These are phyloP conservation scores for Diaporthe nobilis DNA, from an alignment of 2,329 filamentous ascomycete species.

Conservation along the genomic window DNA sequence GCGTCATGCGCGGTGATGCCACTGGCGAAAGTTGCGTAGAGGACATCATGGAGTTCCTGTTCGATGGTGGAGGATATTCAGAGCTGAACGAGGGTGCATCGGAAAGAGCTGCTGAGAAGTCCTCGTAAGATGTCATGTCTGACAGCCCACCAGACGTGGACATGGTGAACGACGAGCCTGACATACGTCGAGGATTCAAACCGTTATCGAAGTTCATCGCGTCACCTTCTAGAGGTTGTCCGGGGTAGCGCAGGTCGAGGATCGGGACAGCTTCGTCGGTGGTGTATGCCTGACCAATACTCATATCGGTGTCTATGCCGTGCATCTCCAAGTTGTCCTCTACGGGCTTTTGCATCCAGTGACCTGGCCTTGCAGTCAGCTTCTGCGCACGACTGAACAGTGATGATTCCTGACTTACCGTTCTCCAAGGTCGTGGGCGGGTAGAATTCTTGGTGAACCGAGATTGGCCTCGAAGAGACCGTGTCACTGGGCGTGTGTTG, in stretches of 20 bases:
- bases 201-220: conserved; percentile 64
- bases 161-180: conserved; percentile 81
- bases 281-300: conserved; percentile 74
- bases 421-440: conserved; percentile 64
- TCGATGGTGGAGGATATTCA: conserved; percentile 77
- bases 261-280: conserved; percentile 75
- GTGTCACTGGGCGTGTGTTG: conserved; percentile 61
- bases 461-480: conserved; percentile 67
- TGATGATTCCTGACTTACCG: conserved; percentile 56
- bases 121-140: conserved; percentile 79
- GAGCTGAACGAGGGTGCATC: conserved; percentile 77
- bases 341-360: conserved; percentile 69
- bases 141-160: conserved; percentile 76
- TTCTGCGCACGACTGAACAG: conserved; percentile 38
- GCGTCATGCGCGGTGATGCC: conserved; percentile 77
- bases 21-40: conserved; percentile 81
- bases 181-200: conserved; percentile 74
- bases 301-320: conserved; percentile 69
- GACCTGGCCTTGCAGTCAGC: conserved; percentile 53
- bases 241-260: conserved; percentile 69
- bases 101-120: conserved; percentile 76
- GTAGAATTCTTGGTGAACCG: conserved; percentile 72
- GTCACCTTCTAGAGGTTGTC: conserved; percentile 65
- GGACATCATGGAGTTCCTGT: conserved; percentile 78
- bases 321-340: conserved; percentile 71